Evolutionary conservation across 805 yeast genomes (phyloP).

Genomic region (Kuraishia floccosa): DNA sequence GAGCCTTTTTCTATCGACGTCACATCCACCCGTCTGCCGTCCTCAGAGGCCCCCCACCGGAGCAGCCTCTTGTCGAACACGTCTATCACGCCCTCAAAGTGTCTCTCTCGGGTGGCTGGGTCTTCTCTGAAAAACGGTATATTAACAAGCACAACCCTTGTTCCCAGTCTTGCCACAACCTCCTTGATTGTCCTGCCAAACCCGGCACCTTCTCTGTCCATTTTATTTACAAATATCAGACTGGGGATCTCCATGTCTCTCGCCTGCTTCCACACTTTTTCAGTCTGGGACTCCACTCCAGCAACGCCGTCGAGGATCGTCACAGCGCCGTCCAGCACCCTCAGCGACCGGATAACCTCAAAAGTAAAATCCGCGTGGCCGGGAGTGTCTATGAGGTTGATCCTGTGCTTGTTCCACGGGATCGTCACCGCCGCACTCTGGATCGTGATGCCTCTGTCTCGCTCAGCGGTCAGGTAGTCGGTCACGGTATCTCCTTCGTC

Average conservation of each 20-base stretch:
- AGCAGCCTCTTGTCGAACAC: constrained; percentile 52
- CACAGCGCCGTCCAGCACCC: constrained; percentile 92
- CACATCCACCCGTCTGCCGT: constrained; percentile 38
- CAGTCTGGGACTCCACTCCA: constrained; percentile 97
- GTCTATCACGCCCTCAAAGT: constrained; percentile 68
- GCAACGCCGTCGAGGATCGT: constrained; percentile 92
- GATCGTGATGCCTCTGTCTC: constrained; percentile 90
- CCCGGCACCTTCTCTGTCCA: constrained; percentile 97
- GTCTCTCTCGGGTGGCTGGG: constrained; percentile 18
- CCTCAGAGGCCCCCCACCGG: constrained; percentile 25
- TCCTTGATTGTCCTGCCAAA: constrained; percentile 84
- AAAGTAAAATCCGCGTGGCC: constrained; percentile 97
- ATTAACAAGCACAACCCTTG: constrained; percentile 65
- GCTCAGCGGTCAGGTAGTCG: constrained; percentile 81
- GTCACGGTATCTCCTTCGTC: constrained; percentile 97
- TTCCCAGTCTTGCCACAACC: constrained; percentile 61
- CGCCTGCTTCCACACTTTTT: constrained; percentile 93
- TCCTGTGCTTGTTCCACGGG: constrained; percentile 62
- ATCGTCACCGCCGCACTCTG: constrained; percentile 93
- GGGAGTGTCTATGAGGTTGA: constrained; percentile 92
- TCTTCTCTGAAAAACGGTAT: constrained; percentile 58
- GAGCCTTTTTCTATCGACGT: constrained; percentile 31
- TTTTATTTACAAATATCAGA: constrained; percentile 77
- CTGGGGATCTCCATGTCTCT: constrained; percentile 55
- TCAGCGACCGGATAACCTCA: constrained; percentile 80